phyloP scores from a whole-genome alignment of 176 grass and related monocot genomes.

The Avena sativa region DNA sequence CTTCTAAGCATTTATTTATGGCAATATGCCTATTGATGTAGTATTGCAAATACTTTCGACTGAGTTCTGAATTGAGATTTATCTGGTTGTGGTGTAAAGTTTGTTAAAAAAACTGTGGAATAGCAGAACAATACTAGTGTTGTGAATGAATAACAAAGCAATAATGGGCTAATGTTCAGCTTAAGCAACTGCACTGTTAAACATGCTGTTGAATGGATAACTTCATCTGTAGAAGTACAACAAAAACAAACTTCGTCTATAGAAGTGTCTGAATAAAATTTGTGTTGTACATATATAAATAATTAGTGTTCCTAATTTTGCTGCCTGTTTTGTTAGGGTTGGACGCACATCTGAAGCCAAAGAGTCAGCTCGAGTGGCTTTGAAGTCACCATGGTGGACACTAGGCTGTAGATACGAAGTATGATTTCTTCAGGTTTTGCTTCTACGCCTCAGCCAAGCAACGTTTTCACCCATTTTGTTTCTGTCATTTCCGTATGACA shows the following conservation, averaged over 20 bases:
- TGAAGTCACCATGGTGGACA: constrained; percentile 99
- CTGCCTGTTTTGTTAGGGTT: constrained; percentile 48
- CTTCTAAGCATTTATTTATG: not conserved
- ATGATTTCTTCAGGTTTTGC: constrained; percentile 23
- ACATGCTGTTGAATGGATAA: not conserved
- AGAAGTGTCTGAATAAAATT: not conserved
- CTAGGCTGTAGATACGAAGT: constrained; percentile 87
- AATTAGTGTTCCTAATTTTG: not conserved
- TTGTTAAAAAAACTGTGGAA: not conserved
- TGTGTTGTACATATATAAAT: not conserved
- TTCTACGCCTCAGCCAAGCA: not conserved
- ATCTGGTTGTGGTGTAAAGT: constrained; percentile 7
- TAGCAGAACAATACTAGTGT: not conserved
- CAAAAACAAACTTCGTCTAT: not conserved
- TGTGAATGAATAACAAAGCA: not conserved
- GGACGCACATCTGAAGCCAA: constrained; percentile 83
- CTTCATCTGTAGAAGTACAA: not conserved
- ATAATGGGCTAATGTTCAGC: not conserved
- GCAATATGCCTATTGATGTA: not conserved
- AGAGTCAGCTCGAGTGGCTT: constrained; percentile 86
- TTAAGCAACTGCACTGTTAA: not conserved
- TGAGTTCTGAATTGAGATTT: not conserved
- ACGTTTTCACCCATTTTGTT: not conserved
- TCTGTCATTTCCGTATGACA: constrained; percentile 24
- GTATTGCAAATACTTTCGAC: not conserved